Conservation (phyloP, 108 stramenopile species). For the Pseudonitzschia multiseries region DNA sequence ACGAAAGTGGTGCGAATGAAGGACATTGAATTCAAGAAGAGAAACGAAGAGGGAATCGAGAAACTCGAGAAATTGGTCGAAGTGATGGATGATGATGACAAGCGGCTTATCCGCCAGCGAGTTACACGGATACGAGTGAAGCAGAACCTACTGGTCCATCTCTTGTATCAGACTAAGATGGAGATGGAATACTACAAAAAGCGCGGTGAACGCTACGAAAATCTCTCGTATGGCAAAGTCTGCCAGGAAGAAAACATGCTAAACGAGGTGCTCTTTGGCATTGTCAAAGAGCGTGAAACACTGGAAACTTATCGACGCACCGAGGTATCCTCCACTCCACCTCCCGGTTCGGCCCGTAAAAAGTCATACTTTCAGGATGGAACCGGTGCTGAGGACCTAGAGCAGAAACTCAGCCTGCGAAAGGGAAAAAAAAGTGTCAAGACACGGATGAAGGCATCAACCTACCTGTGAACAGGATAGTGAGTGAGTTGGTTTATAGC, state of each 20-base stretch:
- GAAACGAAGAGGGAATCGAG: constrained; percentile 12
- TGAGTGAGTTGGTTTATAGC: background rate
- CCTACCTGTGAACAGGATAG: background rate
- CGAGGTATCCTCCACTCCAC: background rate
- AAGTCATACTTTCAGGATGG: constrained; percentile 2
- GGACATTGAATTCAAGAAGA: constrained; percentile 9
- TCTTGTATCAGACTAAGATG: constrained; percentile 9
- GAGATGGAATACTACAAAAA: constrained; percentile 14
- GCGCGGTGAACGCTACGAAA: constrained; percentile 13
- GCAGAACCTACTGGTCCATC: constrained; percentile 12
- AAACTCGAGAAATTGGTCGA: constrained; percentile 12
- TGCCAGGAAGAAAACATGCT: constrained; percentile 20
- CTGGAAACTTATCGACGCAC: constrained; percentile 15
- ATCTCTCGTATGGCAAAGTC: background rate
- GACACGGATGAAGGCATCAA: background rate
- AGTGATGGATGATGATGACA: constrained; percentile 10
- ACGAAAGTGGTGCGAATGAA: constrained; percentile 2
- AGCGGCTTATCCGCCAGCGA: background rate
- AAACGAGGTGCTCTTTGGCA: constrained; percentile 4
- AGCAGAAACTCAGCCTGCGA: background rate
- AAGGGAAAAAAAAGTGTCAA: background rate
- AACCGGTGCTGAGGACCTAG: background rate
- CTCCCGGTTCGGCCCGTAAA: background rate
- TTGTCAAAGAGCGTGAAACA: constrained; percentile 1
- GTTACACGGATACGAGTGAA: constrained; percentile 11